A percentile compares a stretch with the other conserved stretches of the same genome.
These are phyloP conservation scores for Eruca vesicaria DNA, from an alignment of 441 rosid species.

Conservation along the genomic window DNA sequence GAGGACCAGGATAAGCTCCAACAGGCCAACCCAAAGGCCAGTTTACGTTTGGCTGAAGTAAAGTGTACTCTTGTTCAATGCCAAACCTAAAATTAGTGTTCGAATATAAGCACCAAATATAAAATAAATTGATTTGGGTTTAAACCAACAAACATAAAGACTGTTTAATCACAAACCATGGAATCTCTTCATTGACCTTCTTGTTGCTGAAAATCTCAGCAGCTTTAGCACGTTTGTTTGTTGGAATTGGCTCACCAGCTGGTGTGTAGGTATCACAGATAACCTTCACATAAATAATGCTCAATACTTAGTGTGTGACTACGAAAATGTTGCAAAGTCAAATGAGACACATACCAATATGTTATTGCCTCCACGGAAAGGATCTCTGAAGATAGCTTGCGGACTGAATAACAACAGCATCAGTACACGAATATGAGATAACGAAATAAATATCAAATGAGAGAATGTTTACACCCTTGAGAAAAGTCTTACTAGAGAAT, in stretches of 20 bases:
- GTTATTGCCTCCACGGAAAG: constrained; percentile 95
- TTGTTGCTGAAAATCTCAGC: constrained; percentile 71
- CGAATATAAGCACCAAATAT: background rate
- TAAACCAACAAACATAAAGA: background rate
- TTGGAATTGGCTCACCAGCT: constrained; percentile 95
- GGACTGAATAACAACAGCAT: constrained; percentile 54
- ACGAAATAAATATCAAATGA: background rate
- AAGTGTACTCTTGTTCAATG: constrained; percentile 98
- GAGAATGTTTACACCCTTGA: background rate
- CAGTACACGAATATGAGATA: constrained; percentile 14
- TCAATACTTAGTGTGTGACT: constrained; percentile 5
- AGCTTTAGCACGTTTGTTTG: constrained; percentile 89
- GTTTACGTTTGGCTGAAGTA: constrained; percentile 73
- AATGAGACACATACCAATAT: constrained; percentile 67
- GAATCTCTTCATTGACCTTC: constrained; percentile 69
- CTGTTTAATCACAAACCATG: constrained; percentile 58
- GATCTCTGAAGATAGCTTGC: constrained; percentile 96
- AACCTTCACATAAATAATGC: constrained; percentile 48
- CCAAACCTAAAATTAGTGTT: constrained; percentile 59
- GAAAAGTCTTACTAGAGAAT: constrained; percentile 77
- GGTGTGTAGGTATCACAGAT: constrained; percentile 90
- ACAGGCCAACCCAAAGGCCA: constrained; percentile 99
- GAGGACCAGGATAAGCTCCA: constrained; percentile 97
- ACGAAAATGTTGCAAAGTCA: background rate
- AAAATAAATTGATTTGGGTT: background rate